These are phyloP conservation scores for Coemansia sp. DNA, from an alignment of 192 early-diverging fungal genomes.

Conservation along the genomic window DNA sequence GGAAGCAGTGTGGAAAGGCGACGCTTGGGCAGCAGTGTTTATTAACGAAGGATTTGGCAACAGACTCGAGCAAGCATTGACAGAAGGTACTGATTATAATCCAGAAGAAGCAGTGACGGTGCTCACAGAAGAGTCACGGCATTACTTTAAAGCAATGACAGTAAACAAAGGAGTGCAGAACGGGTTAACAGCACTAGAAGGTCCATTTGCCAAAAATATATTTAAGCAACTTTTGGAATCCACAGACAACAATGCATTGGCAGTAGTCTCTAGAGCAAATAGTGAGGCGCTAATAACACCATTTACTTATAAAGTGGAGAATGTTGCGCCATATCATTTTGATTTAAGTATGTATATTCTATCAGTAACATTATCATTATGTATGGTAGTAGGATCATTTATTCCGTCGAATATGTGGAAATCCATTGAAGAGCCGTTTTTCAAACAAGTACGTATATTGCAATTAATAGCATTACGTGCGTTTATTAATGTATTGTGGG, in stretches of 20 bases:
- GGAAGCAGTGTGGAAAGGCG: conserved; percentile 42
- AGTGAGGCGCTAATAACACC: conserved; percentile 37
- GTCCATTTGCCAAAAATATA: conserved; percentile 25
- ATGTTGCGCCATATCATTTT: conserved; percentile 50
- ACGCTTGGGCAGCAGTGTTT: conserved; percentile 38
- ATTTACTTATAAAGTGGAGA: conserved; percentile 38
- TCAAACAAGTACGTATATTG: conserved; percentile 27
- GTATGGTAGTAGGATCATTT: conserved; percentile 47
- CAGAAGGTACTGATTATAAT: conserved; percentile 26
- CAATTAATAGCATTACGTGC: conserved; percentile 36
- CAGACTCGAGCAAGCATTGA: conserved; percentile 19
- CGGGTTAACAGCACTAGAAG: conserved; percentile 25
- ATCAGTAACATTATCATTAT: conserved; percentile 43
- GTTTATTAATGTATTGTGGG: conserved; percentile 37
- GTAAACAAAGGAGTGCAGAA: conserved; percentile 11
- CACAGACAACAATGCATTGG: conserved; percentile 1
- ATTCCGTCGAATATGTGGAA: conserved; percentile 58
- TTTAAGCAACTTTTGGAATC: conserved; percentile 9
- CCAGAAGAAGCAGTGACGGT: conserved; percentile 30
- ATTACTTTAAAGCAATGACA: conserved; percentile 36
- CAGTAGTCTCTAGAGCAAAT: conserved; percentile 25
- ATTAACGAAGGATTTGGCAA: conserved; percentile 50
- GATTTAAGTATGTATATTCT: conserved; percentile 50
- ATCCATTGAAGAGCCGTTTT: conserved; percentile 50
- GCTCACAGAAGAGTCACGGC: conserved; percentile 44